phyloP scores from a whole-genome alignment of 2,329 filamentous ascomycete species.

The Pseudohalonectria lignicola region DNA sequence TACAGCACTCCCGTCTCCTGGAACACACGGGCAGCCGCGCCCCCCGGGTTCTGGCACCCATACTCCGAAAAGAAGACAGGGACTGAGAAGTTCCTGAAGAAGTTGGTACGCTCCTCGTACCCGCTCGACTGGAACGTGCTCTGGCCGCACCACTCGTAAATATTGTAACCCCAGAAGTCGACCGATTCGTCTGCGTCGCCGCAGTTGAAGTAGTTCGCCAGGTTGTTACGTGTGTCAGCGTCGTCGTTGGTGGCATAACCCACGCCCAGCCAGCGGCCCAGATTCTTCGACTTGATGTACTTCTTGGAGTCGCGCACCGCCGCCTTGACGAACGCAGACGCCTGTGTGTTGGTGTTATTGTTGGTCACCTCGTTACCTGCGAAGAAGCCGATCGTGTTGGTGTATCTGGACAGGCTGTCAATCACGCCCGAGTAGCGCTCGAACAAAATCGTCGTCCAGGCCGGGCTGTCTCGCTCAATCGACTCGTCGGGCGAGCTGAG shows the following conservation, averaged over 20 bases:
- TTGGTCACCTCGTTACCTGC: constrained; percentile 76
- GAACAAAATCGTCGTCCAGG: constrained; percentile 60
- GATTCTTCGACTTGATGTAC: constrained; percentile 57
- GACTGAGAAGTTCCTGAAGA: constrained; percentile 74
- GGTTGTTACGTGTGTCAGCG: constrained; percentile 54
- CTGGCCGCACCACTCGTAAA: constrained; percentile 73
- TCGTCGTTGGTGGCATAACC: constrained; percentile 77
- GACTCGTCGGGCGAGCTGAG: constrained; percentile 58
- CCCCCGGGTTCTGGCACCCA: constrained; percentile 63
- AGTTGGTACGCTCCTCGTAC: constrained; percentile 66
- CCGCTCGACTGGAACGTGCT: constrained; percentile 48
- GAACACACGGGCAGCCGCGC: constrained; percentile 57
- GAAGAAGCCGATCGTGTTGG: constrained; percentile 73
- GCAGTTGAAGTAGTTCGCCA: constrained; percentile 71
- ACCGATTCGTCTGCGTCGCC: constrained; percentile 47
- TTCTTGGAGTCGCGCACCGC: constrained; percentile 71
- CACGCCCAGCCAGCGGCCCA: constrained; percentile 60
- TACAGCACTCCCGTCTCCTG: constrained; percentile 72
- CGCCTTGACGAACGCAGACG: constrained; percentile 71
- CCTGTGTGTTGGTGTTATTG: constrained; percentile 59
- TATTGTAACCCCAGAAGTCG: constrained; percentile 83
- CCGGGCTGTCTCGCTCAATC: constrained; percentile 56
- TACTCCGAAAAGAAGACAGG: constrained; percentile 95
- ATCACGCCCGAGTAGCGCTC: constrained; percentile 60
- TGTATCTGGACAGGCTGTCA: constrained; percentile 57